Base-by-base conservation (phyloP, 371 early-diverging fungal species). In the Sporodiniella umbellata region DNA sequence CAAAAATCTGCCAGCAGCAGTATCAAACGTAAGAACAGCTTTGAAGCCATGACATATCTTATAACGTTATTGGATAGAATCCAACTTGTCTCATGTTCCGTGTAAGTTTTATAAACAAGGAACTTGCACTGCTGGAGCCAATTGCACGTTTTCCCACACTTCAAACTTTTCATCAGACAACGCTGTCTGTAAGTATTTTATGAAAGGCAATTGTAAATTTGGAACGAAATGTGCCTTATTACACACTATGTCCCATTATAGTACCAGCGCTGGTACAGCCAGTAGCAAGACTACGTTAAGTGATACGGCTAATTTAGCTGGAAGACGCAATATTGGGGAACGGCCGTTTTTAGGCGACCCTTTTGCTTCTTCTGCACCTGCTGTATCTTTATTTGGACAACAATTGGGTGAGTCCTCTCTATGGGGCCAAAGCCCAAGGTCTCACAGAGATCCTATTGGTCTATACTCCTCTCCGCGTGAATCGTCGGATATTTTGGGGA, bases 141-240 rank as follows among this genome's bases (percentile, higher is more conserved):
- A 83, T 54, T 90, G 90, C 58, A 74, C 78, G 46, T 90, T 90
- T 62, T 89, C 87, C 31, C 90, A 88, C 68, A 81, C 72, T 39
- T 68, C 76, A 53, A 83, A 80, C 46, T 53, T 79, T 14, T 63
- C 71, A 42, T 70, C 80, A n/a, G 83, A 81, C 40, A 70, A 74
- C 38, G 64, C 75, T 23, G 79, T 85, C 5, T 90, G 90, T 78
- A 85, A 86, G 59, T 89, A 89, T 62, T 88, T 78, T 60, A 44
- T 84, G 39, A 89, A 88, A 68, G 89, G 90, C 30, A 88, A 84
- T 43, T 90, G 90, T 72, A 88, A 87, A 53, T 90, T 87, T 72
- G 91, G 88, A 22, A 82, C 69, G 54, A 87, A 85, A 50, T 90
- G 89, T 50, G 89, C 89, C 3, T 68, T 88, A 42, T 68, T 80